A percentile compares a stretch with the other conserved stretches of the same genome.
phyloP scores from a whole-genome alignment of 371 early-diverging fungal species.

The Lichtheimia ornata region DNA sequence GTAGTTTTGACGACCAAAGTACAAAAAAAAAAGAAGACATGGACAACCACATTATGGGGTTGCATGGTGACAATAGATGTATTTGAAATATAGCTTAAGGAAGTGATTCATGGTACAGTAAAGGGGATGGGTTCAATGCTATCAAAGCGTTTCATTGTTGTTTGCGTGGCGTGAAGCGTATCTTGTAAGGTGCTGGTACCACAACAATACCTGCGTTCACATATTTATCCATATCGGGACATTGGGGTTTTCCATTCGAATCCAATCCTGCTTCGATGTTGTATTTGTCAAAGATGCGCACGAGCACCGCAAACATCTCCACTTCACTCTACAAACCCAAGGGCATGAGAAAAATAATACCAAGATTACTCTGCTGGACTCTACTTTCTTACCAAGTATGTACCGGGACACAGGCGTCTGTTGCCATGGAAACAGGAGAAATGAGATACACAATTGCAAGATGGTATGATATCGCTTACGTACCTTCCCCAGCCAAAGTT shows the following conservation, averaged over 20 bases:
- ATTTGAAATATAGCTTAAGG: too few relatives aligned
- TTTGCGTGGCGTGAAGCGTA: conserved; percentile 4
- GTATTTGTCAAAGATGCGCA: conserved; percentile 11
- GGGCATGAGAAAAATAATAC: not conserved
- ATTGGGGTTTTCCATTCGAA: not conserved
- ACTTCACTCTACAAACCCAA: conserved; percentile 9
- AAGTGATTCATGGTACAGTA: too few relatives aligned
- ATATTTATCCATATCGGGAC: not conserved
- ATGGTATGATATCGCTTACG: too few relatives aligned
- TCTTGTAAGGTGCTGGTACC: conserved; percentile 4
- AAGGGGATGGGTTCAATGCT: not conserved
- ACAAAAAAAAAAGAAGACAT: too few relatives aligned
- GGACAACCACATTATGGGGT: too few relatives aligned
- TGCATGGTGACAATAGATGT: too few relatives aligned
- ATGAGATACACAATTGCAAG: not conserved
- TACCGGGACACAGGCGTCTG: conserved; percentile 19
- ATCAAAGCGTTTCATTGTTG: conserved; percentile 1
- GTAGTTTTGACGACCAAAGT: too few relatives aligned
- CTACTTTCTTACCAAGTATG: conserved; percentile 11
- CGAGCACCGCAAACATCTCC: conserved; percentile 8
- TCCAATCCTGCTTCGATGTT: conserved; percentile 7
- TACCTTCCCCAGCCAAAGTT: conserved; percentile 21
- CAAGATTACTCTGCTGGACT: not conserved
- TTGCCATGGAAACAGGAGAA: not conserved
- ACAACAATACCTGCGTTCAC: conserved; percentile 7